Conservation (phyloP, 2,329 filamentous ascomycete species). For the Colletotrichum sp. region DNA sequence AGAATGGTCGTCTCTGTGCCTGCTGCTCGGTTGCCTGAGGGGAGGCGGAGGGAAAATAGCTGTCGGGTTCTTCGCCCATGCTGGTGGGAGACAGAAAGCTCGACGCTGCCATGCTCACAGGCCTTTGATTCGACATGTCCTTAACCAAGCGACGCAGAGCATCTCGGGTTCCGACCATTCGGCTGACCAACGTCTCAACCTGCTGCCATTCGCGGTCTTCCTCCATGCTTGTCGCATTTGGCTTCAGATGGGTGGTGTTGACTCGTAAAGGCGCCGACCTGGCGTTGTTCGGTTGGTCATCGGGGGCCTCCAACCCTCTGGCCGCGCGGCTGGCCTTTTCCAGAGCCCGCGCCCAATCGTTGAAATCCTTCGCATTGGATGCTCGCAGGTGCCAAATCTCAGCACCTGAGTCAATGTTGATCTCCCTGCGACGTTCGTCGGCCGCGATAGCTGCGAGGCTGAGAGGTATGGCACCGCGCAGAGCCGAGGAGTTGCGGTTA, state of each 20-base stretch:
- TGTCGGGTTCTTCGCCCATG: slow-evolving; percentile 52
- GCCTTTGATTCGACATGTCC: slow-evolving; percentile 76
- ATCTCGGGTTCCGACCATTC: slow-evolving; percentile 87
- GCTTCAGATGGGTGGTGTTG: slow-evolving; percentile 28
- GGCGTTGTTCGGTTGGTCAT: slow-evolving; percentile 19
- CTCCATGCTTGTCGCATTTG: slow-evolving; percentile 42
- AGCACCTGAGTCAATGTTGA: slow-evolving; percentile 94
- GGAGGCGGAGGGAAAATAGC: slow-evolving; percentile 54
- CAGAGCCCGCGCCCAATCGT: slow-evolving; percentile 84
- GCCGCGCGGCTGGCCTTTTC: slow-evolving; percentile 79
- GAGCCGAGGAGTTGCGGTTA: slow-evolving; percentile 88
- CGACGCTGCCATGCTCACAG: slow-evolving; percentile 33
- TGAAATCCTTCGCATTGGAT: slow-evolving; percentile 82
- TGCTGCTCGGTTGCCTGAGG: slow-evolving; percentile 59
- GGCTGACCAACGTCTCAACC: slow-evolving; percentile 84
- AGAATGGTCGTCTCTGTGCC: slow-evolving; percentile 68
- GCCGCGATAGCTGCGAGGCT: slow-evolving; percentile 90
- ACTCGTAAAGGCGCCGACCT: slow-evolving; percentile 29
- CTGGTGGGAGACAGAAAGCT: slow-evolving; percentile 42
- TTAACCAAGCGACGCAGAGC: slow-evolving; percentile 85
- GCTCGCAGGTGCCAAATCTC: slow-evolving; percentile 96
- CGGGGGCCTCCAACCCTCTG: slow-evolving; percentile 48
- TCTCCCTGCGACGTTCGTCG: slow-evolving; percentile 86
- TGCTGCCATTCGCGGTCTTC: slow-evolving; percentile 88
- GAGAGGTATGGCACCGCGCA: slow-evolving; percentile 90